These are phyloP conservation scores for Suillus occidentalis DNA, from an alignment of 768 basidiomycete genomes.

Conservation along the genomic window DNA sequence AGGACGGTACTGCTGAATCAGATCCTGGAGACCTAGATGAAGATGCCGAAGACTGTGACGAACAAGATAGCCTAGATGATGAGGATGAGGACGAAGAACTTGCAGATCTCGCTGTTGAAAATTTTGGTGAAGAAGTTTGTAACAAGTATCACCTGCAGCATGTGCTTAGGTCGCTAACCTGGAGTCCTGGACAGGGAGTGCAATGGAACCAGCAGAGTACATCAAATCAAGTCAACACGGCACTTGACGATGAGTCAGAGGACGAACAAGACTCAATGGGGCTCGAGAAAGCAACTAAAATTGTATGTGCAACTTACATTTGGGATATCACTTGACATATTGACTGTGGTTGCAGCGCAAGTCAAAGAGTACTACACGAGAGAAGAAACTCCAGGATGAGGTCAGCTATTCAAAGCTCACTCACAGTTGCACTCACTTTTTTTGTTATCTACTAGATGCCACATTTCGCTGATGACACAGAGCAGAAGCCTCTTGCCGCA, in stretches of 20 bases:
- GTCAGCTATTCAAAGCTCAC: background rate
- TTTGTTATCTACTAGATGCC: background rate
- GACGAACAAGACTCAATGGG: background rate
- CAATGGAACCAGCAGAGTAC: background rate
- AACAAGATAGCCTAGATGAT: background rate
- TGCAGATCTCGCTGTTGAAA: background rate
- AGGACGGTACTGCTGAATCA: background rate
- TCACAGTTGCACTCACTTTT: background rate
- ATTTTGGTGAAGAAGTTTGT: background rate
- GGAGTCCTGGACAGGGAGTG: background rate
- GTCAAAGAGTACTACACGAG: background rate
- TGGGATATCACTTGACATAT: background rate
- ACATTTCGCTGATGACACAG: background rate
- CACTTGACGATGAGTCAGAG: background rate
- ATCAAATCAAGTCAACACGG: background rate
- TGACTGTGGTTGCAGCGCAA: background rate
- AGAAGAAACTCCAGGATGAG: conserved; percentile 1
- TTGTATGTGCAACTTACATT: too few relatives aligned
- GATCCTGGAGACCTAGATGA: background rate
- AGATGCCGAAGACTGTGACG: background rate
- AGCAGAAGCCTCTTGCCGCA: background rate
- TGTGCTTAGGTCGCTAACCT: background rate
- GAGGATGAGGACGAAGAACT: background rate
- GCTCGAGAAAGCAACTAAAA: too few relatives aligned
- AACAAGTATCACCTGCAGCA: background rate